Conservation (phyloP, 2,329 filamentous ascomycete species). For the Davidsoniella neocaledoniae region DNA sequence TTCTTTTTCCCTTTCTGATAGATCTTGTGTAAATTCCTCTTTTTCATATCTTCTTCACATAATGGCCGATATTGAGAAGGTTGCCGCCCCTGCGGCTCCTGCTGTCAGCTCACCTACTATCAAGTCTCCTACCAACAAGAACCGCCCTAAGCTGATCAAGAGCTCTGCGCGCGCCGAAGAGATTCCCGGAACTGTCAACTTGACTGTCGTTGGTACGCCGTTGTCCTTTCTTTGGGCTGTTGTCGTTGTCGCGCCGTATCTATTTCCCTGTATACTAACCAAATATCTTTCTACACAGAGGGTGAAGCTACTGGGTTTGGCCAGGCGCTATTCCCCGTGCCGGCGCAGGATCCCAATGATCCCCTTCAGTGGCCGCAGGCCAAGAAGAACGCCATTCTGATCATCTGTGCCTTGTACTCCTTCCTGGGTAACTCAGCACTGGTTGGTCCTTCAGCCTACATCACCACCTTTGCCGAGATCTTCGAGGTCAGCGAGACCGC, state of each 20-base stretch:
- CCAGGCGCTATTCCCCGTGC: constrained; percentile 43
- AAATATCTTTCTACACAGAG: constrained; percentile 20
- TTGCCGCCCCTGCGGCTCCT: neutral
- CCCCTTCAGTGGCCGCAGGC: constrained; percentile 38
- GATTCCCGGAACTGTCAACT: constrained; percentile 39
- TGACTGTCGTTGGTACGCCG: constrained; percentile 21
- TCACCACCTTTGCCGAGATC: constrained; percentile 33
- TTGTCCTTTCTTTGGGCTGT: too few species aligned
- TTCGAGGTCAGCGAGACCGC: constrained; percentile 33
- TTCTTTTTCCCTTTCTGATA: neutral
- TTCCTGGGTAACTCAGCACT: constrained; percentile 22
- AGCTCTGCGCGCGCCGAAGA: constrained; percentile 40
- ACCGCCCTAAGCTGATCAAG: neutral
- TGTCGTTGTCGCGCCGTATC: neutral
- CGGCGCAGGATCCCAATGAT: constrained; percentile 44
- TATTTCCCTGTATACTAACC: neutral
- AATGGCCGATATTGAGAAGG: constrained; percentile 6
- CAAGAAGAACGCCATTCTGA: constrained; percentile 40
- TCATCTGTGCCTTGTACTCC: constrained; percentile 20
- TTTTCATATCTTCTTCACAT: neutral
- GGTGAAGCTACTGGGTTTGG: constrained; percentile 43
- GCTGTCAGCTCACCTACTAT: neutral
- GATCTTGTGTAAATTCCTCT: neutral
- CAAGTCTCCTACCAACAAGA: neutral
- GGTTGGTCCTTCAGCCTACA: constrained; percentile 40